These are phyloP conservation scores for Aspergillus aculeatinus DNA, from an alignment of 2,329 filamentous ascomycete species.

Conservation along the genomic window DNA sequence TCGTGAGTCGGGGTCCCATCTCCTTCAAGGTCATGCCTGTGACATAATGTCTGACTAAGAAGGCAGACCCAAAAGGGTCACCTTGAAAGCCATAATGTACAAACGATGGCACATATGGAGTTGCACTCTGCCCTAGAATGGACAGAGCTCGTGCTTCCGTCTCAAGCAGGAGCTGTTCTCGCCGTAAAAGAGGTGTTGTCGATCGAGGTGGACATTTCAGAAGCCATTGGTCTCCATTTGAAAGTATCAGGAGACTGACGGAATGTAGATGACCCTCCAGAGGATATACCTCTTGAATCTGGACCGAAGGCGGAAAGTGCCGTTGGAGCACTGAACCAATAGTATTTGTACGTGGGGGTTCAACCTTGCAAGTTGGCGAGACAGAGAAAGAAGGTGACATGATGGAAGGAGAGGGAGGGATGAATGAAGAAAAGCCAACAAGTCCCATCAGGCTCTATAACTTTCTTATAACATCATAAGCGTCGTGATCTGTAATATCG, in stretches of 20 bases:
- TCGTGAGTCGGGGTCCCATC: constrained; percentile 30
- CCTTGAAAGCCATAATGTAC: constrained; percentile 37
- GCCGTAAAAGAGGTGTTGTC: constrained; percentile 39
- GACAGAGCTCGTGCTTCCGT: constrained; percentile 41
- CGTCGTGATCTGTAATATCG: neutral
- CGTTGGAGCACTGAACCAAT: constrained; percentile 32
- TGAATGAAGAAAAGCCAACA: neutral
- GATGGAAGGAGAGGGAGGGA: neutral
- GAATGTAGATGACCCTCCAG: constrained; percentile 37
- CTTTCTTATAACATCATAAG: neutral
- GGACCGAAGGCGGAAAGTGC: constrained; percentile 33
- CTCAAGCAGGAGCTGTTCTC: constrained; percentile 40
- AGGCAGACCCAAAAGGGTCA: constrained; percentile 30
- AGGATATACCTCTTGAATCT: constrained; percentile 26
- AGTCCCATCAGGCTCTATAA: neutral
- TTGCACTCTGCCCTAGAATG: constrained; percentile 34
- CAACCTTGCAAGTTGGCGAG: constrained; percentile 7
- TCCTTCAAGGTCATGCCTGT: constrained; percentile 35
- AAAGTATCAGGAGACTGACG: constrained; percentile 36
- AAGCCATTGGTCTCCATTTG: constrained; percentile 38
- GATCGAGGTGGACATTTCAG: constrained; percentile 39
- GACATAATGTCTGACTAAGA: constrained; percentile 40
- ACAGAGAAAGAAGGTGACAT: constrained; percentile 18
- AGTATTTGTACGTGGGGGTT: constrained; percentile 23
- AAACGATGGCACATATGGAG: constrained; percentile 39